phyloP scores from a whole-genome alignment of 1,284 basidiomycete genomes.

The Flammula alnicola region DNA sequence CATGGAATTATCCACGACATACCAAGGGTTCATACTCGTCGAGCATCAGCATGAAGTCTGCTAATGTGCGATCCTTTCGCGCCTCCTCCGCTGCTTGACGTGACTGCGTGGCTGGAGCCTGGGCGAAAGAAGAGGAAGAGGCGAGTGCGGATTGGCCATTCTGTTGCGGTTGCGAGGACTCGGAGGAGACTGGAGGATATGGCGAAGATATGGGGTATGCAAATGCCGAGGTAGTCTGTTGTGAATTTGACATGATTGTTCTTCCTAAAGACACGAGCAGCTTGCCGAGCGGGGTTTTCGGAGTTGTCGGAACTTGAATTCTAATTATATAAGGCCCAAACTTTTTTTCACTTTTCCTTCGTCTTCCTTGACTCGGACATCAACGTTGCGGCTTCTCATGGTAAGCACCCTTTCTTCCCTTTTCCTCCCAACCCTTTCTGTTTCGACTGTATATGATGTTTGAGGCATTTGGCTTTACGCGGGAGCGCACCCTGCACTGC shows the following conservation, averaged over 20 bases:
- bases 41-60: conserved; percentile 94
- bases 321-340: conserved; percentile 26
- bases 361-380: too few relatives aligned
- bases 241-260: conserved; percentile 39
- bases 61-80: conserved; percentile 86
- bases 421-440: conserved; percentile 8
- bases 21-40: conserved; percentile 97
- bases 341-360: too few relatives aligned
- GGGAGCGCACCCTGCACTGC: conserved; percentile 54
- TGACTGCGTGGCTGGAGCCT: conserved; percentile 48
- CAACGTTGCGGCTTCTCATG: too few relatives aligned
- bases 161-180: conserved; percentile 21
- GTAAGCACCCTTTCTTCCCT: conserved; percentile 27
- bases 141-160: too few relatives aligned
- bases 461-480: conserved; percentile 93
- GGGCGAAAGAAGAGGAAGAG: too few relatives aligned
- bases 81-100: conserved; percentile 82
- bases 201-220: conserved; percentile 37
- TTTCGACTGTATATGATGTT: conserved; percentile 64
- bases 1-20: conserved; percentile 28
- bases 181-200: conserved; percentile 27
- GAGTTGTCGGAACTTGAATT: conserved; percentile 38
- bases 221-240: conserved; percentile 32
- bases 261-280: conserved; percentile 3
- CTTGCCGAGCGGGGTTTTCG: conserved; percentile 10